Evolutionary conservation across 441 rosid species (phyloP).

Genomic region (Gossypium lobatum): DNA sequence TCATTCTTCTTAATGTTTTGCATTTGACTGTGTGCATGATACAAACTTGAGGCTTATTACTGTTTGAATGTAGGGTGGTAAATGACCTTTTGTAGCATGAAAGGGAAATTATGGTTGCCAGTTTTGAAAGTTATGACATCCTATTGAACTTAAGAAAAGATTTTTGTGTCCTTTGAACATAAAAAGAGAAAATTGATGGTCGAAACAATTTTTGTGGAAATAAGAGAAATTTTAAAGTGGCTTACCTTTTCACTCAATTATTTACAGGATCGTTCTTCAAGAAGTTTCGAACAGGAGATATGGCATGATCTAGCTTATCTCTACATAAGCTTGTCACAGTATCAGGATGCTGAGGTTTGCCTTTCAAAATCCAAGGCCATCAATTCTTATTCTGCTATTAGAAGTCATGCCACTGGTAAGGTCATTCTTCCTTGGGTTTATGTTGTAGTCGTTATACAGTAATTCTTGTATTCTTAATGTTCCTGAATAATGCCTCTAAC

Average conservation of each 20-base stretch:
- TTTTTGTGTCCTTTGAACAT: not conserved
- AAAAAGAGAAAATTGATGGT: not conserved
- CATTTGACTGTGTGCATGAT: not conserved
- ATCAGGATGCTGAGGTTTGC: slow-evolving; percentile 86
- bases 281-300: slow-evolving; percentile 64
- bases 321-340: slow-evolving; percentile 63
- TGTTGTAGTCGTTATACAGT: not conserved
- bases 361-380: slow-evolving; percentile 78
- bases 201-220: too few relatives aligned
- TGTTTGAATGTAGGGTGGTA: slow-evolving; percentile 5
- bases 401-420: slow-evolving; percentile 53
- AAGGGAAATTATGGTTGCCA: not conserved
- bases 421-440: not conserved
- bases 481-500: not conserved
- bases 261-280: slow-evolving; percentile 36
- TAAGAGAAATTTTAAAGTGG: not conserved
- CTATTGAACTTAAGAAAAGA: not conserved
- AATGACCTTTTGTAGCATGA: not conserved
- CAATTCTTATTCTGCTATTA: slow-evolving; percentile 48
- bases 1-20: not conserved
- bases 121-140: not conserved
- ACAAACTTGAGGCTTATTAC: not conserved
- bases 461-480: not conserved
- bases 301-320: slow-evolving; percentile 85
- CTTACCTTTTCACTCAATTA: not conserved